A percentile compares a stretch with the other conserved stretches of the same genome.
phyloP scores from a whole-genome alignment of 805 yeast genomes.

The Ogataea paradorogensis region DNA sequence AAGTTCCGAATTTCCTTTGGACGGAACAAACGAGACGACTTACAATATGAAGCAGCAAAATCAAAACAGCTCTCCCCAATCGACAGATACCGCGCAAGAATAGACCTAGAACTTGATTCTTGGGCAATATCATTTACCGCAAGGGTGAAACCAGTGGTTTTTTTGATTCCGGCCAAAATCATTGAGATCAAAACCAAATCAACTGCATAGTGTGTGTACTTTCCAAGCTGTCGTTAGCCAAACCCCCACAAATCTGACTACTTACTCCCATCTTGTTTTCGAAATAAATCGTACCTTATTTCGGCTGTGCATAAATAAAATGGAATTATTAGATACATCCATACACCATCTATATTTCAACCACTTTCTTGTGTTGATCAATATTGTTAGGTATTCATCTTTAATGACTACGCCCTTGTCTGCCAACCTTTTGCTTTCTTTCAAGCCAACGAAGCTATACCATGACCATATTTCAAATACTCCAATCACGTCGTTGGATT shows the following conservation, averaged over 20 bases:
- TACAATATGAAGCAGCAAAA: conserved; percentile 42
- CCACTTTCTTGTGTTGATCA: neutral
- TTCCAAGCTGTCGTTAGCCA: conserved; percentile 48
- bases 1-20: conserved; percentile 29
- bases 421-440: conserved; percentile 12
- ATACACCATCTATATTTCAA: too few species aligned
- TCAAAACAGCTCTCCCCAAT: conserved; percentile 64
- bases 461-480: conserved; percentile 43
- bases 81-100: conserved; percentile 48
- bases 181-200: conserved; percentile 80
- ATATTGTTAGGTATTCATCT: neutral
- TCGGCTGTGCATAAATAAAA: neutral
- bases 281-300: too few species aligned
- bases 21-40: conserved; percentile 49
- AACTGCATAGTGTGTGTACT: conserved; percentile 64
- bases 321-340: too few species aligned
- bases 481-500: conserved; percentile 67
- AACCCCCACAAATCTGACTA: neutral
- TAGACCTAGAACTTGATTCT: conserved; percentile 40
- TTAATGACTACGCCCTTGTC: conserved; percentile 7
- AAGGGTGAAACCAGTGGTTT: conserved; percentile 67
- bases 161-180: conserved; percentile 79
- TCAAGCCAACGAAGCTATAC: conserved; percentile 39
- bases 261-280: conserved; percentile 11
- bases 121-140: conserved; percentile 37